A percentile compares a stretch with the other conserved stretches of the same genome.
phyloP scores from a whole-genome alignment of 1,284 basidiomycete species.

The Marasmius sp. region DNA sequence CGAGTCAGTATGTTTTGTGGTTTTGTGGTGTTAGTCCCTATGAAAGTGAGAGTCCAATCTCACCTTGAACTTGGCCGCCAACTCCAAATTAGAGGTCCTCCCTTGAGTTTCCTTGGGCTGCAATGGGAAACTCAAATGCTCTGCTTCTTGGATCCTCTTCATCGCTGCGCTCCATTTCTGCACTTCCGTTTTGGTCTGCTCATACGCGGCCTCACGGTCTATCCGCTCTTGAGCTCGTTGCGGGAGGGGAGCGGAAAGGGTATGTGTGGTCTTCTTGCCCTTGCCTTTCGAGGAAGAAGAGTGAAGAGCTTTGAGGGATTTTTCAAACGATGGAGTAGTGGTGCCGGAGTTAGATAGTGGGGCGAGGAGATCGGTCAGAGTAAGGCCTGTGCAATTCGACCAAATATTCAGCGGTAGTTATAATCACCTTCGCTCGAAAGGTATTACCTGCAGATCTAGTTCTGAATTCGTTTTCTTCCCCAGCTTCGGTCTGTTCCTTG shows the following conservation, averaged over 20 bases:
- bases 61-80: constrained; percentile 83
- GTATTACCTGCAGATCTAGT: constrained; percentile 47
- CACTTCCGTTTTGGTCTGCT: constrained; percentile 89
- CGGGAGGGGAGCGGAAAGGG: constrained; percentile 85
- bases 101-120: constrained; percentile 59
- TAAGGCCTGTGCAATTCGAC: constrained; percentile 4
- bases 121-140: constrained; percentile 90
- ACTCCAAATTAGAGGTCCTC: constrained; percentile 72
- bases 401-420: neutral
- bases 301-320: constrained; percentile 61
- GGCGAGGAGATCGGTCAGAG: constrained; percentile 59
- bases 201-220: constrained; percentile 93
- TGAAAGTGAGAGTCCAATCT: constrained; percentile 8
- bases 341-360: constrained; percentile 49
- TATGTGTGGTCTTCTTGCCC: constrained; percentile 51
- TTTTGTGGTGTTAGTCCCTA: neutral
- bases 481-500: constrained; percentile 73
- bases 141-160: constrained; percentile 86
- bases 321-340: constrained; percentile 66
- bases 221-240: constrained; percentile 86
- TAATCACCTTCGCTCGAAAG: neutral
- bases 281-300: constrained; percentile 35
- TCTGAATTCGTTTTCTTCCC: constrained; percentile 74
- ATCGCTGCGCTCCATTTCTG: constrained; percentile 94
- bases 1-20: too few relatives aligned